Evolutionary conservation across 2,329 filamentous ascomycete species (phyloP).

Genomic region (Intubia oerlemansii): DNA sequence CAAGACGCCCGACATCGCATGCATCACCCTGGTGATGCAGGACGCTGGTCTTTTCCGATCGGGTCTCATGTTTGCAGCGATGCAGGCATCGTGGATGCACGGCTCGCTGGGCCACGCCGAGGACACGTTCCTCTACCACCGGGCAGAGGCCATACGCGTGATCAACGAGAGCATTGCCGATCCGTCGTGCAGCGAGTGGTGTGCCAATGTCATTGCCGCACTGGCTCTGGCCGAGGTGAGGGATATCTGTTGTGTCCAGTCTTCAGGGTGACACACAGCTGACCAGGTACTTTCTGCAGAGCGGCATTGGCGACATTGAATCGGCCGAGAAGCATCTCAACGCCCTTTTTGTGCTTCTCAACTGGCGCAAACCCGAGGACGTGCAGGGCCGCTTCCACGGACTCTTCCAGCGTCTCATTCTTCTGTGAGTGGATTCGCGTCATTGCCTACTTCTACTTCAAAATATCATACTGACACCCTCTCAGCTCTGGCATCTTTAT

Average conservation of each 20-base stretch:
- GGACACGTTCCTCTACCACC: conserved; percentile 1
- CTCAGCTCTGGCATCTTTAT: too few relatives aligned
- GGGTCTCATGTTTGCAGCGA: neutral
- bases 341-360: neutral
- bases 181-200: neutral
- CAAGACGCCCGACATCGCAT: neutral
- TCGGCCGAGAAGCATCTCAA: conserved; percentile 2
- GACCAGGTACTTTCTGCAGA: too few relatives aligned
- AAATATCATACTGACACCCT: too few relatives aligned
- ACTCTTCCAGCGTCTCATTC: neutral
- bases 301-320: conserved; percentile 1
- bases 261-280: too few relatives aligned
- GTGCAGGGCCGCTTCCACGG: neutral
- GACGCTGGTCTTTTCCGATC: neutral
- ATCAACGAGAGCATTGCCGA: conserved; percentile 1
- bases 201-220: conserved; percentile 1
- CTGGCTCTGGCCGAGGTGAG: conserved; percentile 1
- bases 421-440: too few relatives aligned
- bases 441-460: too few relatives aligned
- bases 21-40: too few relatives aligned
- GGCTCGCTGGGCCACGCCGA: conserved; percentile 1
- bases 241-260: too few relatives aligned
- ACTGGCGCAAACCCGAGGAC: conserved; percentile 1
- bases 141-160: conserved; percentile 1
- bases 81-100: conserved; percentile 3